Percentiles rank a stretch among this genome's conserved stretches.
These are phyloP conservation scores for Cyberlindnera xishuangbannaensis DNA, from an alignment of 805 yeast genomes.

Conservation along the genomic window DNA sequence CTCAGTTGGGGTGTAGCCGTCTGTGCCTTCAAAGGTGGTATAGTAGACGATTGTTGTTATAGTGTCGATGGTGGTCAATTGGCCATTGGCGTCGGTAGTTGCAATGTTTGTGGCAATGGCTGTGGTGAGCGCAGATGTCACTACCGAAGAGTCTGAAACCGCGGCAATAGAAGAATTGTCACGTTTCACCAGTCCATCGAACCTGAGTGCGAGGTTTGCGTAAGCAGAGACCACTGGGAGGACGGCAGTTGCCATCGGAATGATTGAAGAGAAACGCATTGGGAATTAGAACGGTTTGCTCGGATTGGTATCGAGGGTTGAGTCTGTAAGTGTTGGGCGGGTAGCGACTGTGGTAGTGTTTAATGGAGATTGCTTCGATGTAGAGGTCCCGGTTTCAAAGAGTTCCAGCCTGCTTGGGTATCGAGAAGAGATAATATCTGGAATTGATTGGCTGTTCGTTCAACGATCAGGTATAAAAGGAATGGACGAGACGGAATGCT, in stretches of 20 bases:
- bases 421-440: too few relatives aligned
- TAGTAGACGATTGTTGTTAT: conserved; percentile 34
- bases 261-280: conserved; percentile 14
- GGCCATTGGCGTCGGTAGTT: conserved; percentile 18
- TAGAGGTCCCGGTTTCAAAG: too few relatives aligned
- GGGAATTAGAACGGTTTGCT: not conserved
- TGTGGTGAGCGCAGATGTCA: too few relatives aligned
- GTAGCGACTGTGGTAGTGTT: too few relatives aligned
- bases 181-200: conserved; percentile 19
- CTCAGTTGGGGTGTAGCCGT: conserved; percentile 35
- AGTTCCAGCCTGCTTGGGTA: too few relatives aligned
- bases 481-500: conserved; percentile 25
- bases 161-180: conserved; percentile 10
- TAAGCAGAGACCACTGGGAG: conserved; percentile 16
- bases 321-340: too few relatives aligned
- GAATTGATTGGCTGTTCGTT: too few relatives aligned
- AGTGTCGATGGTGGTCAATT: conserved; percentile 41
- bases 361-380: too few relatives aligned
- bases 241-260: conserved; percentile 12
- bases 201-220: conserved; percentile 23
- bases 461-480: too few relatives aligned
- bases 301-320: too few relatives aligned
- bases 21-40: conserved; percentile 46
- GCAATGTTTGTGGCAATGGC: conserved; percentile 17
- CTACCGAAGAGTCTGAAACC: not conserved